Evolutionary conservation across 2,329 filamentous ascomycete species (phyloP).

Genomic region (Penicillium crustosum): DNA sequence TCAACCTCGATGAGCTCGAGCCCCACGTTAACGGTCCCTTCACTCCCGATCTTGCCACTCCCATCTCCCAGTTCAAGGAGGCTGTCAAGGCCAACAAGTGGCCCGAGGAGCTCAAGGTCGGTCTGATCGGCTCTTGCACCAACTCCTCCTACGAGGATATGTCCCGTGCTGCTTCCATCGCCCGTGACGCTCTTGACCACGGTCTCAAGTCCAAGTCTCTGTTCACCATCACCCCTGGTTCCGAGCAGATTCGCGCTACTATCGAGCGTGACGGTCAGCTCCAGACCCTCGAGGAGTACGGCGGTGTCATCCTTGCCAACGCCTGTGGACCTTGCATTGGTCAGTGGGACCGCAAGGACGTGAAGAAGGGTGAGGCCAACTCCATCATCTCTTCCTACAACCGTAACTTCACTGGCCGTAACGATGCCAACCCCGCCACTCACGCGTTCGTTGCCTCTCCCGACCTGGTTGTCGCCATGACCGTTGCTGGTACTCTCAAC

Average conservation of each 20-base stretch:
- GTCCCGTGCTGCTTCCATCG: slow-evolving; percentile 88
- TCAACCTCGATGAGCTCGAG: slow-evolving; percentile 92
- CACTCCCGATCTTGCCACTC: slow-evolving; percentile 95
- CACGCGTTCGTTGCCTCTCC: slow-evolving; percentile 92
- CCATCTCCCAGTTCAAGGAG: slow-evolving; percentile 95
- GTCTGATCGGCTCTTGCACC: slow-evolving; percentile 96
- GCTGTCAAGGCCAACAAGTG: slow-evolving; percentile 92
- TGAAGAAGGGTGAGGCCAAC: slow-evolving; percentile 94
- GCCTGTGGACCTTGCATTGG: slow-evolving; percentile 91
- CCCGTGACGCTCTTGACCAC: slow-evolving; percentile 84
- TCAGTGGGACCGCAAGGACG: slow-evolving; percentile 91
- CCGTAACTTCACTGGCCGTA: slow-evolving; percentile 98
- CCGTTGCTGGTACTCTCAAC: slow-evolving; percentile 77
- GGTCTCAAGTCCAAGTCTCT: slow-evolving; percentile 90
- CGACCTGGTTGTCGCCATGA: slow-evolving; percentile 83
- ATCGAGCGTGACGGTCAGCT: slow-evolving; percentile 89
- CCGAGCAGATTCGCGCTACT: slow-evolving; percentile 93
- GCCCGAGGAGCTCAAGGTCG: slow-evolving; percentile 95
- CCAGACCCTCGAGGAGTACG: slow-evolving; percentile 93
- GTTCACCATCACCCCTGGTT: slow-evolving; percentile 94
- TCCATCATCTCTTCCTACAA: slow-evolving; percentile 99
- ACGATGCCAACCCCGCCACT: slow-evolving; percentile 92
- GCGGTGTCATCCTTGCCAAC: slow-evolving; percentile 91
- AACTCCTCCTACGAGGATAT: slow-evolving; percentile 90
- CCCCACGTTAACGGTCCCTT: slow-evolving; percentile 99